phyloP scores from a whole-genome alignment of 2,329 filamentous ascomycete genomes.

The Drechslerella dactyloides region DNA sequence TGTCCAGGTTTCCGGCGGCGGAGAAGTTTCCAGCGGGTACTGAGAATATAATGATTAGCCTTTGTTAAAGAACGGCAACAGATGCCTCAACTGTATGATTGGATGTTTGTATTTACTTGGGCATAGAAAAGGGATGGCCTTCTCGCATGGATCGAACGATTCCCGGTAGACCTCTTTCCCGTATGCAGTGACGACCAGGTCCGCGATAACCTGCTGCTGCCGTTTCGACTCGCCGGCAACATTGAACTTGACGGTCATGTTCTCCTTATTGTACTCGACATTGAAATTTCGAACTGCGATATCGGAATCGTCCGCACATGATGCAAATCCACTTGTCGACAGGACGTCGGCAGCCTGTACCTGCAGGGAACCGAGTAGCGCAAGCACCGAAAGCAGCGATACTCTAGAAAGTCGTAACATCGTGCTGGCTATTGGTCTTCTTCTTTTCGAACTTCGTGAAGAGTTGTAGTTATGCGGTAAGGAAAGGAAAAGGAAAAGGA shows the following conservation, averaged over 20 bases:
- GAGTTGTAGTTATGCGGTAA: conserved; percentile 13
- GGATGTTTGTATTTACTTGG: conserved; percentile 66
- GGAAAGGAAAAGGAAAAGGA: conserved; percentile 16
- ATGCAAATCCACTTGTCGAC: conserved; percentile 78
- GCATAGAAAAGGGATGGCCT: conserved; percentile 74
- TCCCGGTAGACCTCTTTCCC: conserved; percentile 80
- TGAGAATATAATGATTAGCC: conserved; percentile 56
- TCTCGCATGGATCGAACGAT: conserved; percentile 80
- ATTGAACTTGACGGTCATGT: conserved; percentile 78
- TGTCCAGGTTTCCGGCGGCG: conserved; percentile 72
- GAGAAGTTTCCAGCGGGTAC: conserved; percentile 77
- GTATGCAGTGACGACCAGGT: conserved; percentile 79
- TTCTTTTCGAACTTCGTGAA: conserved; percentile 13
- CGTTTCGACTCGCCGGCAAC: conserved; percentile 76
- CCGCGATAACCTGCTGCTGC: conserved; percentile 79
- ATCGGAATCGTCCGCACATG: conserved; percentile 67
- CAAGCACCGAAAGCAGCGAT: conserved; percentile 43
- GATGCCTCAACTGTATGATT: too few species aligned
- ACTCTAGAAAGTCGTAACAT: conserved; percentile 50
- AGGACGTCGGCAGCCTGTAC: conserved; percentile 74
- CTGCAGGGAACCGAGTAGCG: conserved; percentile 49
- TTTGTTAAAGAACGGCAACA: not conserved
- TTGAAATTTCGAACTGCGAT: conserved; percentile 77
- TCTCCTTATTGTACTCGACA: conserved; percentile 77
- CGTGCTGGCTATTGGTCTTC: conserved; percentile 31